Percentiles rank a stretch among this genome's conserved stretches.
These are phyloP conservation scores for Exobasidium cylindrosporum DNA, from an alignment of 1,284 basidiomycete genomes.

Conservation along the genomic window DNA sequence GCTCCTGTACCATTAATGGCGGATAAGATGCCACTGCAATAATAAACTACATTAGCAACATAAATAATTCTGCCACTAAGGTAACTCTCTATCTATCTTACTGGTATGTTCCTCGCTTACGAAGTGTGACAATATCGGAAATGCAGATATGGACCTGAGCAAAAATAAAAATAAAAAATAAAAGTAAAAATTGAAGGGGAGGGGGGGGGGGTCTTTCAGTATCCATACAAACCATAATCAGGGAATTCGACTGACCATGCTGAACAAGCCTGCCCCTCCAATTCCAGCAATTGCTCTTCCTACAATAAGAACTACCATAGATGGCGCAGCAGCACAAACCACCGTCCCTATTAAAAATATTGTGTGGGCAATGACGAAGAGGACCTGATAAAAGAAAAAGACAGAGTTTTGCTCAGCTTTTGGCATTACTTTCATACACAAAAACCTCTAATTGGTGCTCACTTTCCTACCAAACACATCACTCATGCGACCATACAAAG, in stretches of 20 bases:
- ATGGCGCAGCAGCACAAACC: constrained; percentile 15
- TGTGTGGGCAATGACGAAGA: constrained; percentile 1
- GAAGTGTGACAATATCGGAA: constrained; percentile 20
- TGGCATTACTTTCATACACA: not conserved
- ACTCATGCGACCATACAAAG: constrained; percentile 16
- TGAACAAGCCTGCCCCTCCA: constrained; percentile 19
- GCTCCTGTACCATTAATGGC: constrained; percentile 15
- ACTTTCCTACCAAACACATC: constrained; percentile 21
- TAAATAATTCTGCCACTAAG: not conserved
- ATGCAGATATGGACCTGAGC: constrained; percentile 18
- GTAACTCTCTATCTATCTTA: too few species aligned
- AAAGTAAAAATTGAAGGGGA: not conserved
- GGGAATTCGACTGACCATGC: too few species aligned
- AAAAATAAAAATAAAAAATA: not conserved
- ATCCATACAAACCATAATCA: too few species aligned
- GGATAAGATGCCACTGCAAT: constrained; percentile 17
- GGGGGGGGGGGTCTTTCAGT: too few species aligned
- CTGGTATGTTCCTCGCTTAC: constrained; percentile 20
- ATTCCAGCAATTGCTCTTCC: constrained; percentile 19
- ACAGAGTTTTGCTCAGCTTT: not conserved
- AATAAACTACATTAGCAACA: not conserved
- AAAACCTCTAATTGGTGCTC: not conserved
- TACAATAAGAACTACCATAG: constrained; percentile 14
- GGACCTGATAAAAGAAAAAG: not conserved
- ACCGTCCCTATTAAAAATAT: constrained; percentile 16